Conservation (phyloP, 2,329 filamentous ascomycete species). For the Cryphonectria naterciae region DNA sequence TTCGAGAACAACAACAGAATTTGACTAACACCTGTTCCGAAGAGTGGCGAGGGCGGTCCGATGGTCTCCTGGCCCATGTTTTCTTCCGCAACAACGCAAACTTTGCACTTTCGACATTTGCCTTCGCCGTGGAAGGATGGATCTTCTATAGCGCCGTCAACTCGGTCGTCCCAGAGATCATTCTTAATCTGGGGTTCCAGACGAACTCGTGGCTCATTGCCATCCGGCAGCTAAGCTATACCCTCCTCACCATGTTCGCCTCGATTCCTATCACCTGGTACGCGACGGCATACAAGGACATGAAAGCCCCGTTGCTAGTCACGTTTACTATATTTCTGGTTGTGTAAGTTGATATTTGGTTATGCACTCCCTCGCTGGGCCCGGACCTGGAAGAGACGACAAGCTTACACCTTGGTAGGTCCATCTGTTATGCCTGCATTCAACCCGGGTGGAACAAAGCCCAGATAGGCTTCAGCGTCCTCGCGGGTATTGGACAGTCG, state of each 20-base stretch:
- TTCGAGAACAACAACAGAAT: background rate
- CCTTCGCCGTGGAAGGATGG: constrained; percentile 62
- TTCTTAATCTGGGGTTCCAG: constrained; percentile 54
- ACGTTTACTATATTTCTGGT: constrained; percentile 52
- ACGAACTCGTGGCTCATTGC: constrained; percentile 51
- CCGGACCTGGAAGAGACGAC: background rate
- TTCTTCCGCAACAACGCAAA: constrained; percentile 59
- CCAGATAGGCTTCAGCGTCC: constrained; percentile 53
- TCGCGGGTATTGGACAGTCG: constrained; percentile 53
- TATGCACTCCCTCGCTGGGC: no score
- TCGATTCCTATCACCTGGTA: constrained; percentile 50
- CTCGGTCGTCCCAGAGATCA: constrained; percentile 52
- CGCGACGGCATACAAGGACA: constrained; percentile 52
- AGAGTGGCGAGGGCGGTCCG: constrained; percentile 60
- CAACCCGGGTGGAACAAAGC: constrained; percentile 47
- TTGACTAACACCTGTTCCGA: background rate
- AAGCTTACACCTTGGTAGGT: constrained; percentile 34
- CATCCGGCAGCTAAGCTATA: constrained; percentile 51
- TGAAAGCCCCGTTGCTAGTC: constrained; percentile 50
- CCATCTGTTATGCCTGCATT: constrained; percentile 51
- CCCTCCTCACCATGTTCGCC: constrained; percentile 44
- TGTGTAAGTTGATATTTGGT: constrained; percentile 41
- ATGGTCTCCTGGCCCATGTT: constrained; percentile 59
- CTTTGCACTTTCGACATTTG: constrained; percentile 58
- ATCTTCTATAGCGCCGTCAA: constrained; percentile 61